These are phyloP conservation scores for Anisodus acutangulus DNA, from an alignment of 257 asterid species.

Conservation along the genomic window DNA sequence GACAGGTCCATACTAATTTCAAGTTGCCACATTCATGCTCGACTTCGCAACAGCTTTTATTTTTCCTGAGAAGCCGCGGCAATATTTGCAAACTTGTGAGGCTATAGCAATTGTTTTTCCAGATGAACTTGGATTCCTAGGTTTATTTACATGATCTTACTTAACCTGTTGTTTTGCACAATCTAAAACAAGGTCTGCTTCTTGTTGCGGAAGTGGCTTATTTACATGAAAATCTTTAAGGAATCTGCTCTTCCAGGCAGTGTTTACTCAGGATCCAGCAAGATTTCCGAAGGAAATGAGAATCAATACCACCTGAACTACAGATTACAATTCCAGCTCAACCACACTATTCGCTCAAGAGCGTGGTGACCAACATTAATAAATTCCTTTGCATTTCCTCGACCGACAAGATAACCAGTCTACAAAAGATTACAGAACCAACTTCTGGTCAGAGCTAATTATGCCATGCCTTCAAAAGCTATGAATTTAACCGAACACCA, in stretches of 20 bases:
- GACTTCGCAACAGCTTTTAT: no score
- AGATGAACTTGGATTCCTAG: no score
- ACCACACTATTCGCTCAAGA: background rate
- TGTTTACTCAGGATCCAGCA: no score
- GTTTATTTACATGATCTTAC: background rate
- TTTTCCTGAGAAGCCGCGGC: no score
- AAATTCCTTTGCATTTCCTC: slow-evolving; percentile 2
- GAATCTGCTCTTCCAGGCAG: no score
- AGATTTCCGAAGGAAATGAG: no score
- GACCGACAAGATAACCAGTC: background rate
- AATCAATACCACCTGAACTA: background rate
- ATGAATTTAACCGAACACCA: background rate
- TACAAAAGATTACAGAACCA: background rate
- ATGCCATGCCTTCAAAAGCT: background rate
- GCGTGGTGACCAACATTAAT: background rate
- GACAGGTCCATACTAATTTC: no score
- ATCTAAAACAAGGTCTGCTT: background rate
- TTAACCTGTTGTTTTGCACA: background rate
- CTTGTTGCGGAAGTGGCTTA: background rate
- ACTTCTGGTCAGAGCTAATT: background rate
- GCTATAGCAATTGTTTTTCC: no score
- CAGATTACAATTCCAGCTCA: background rate
- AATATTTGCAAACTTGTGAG: no score
- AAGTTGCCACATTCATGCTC: no score
- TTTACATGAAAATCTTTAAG: no score